A percentile compares a stretch with the other conserved stretches of the same genome.
These are phyloP conservation scores for Pascua guehoae DNA, from an alignment of 1,284 basidiomycete species.

Conservation along the genomic window DNA sequence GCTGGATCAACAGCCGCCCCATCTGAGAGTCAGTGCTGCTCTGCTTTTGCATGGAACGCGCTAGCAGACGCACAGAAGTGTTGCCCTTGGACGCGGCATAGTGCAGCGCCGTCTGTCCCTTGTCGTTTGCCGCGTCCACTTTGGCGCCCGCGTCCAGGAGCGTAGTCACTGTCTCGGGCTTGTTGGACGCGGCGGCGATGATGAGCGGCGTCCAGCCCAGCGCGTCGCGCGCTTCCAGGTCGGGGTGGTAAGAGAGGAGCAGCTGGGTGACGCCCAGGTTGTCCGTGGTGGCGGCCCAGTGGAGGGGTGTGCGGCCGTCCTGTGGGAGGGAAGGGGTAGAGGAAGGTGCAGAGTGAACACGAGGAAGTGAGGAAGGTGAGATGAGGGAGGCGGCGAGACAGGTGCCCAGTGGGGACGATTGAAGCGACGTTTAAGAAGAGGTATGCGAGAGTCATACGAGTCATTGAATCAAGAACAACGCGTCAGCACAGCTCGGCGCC, in stretches of 20 bases:
- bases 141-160: constrained; percentile 80
- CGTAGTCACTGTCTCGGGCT: constrained; percentile 71
- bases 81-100: constrained; percentile 92
- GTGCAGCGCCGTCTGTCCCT: constrained; percentile 85
- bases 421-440: not conserved
- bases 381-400: not conserved
- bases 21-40: constrained; percentile 59
- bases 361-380: not conserved
- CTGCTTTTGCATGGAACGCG: no score
- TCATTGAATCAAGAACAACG: not conserved
- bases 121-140: constrained; percentile 74
- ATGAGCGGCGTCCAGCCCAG: constrained; percentile 84
- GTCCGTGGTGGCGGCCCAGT: constrained; percentile 77
- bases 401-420: not conserved
- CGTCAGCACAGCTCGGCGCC: no score
- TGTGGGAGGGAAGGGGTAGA: constrained; percentile 35
- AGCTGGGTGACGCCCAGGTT: constrained; percentile 67
- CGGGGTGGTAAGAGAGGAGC: constrained; percentile 65
- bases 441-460: not conserved
- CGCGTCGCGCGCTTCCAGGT: constrained; percentile 67
- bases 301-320: constrained; percentile 84
- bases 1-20: constrained; percentile 73
- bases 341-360: not conserved
- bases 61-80: constrained; percentile 62
- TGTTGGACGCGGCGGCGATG: constrained; percentile 63